Conservation (phyloP, 441 rosid genomes). For the Manihot esculenta region DNA sequence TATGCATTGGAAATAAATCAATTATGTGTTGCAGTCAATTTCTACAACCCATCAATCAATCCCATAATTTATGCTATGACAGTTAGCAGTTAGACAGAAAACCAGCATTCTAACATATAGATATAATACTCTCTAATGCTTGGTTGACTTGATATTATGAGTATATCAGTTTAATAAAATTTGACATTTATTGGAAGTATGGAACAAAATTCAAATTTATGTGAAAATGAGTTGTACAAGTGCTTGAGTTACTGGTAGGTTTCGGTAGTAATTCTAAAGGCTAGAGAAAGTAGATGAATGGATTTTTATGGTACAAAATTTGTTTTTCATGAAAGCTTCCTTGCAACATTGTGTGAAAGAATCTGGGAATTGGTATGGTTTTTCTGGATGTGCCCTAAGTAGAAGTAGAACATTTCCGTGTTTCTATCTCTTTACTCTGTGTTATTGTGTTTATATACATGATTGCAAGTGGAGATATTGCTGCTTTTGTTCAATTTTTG, state of each 20-base stretch:
- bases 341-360: background rate
- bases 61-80: no score
- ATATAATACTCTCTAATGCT: background rate
- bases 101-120: background rate
- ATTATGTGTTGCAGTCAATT: no score
- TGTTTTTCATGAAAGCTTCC: background rate
- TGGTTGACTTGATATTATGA: background rate
- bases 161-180: background rate
- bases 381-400: background rate
- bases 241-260: background rate
- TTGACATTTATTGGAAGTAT: background rate
- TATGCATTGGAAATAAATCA: no score
- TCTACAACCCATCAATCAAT: no score
- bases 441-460: background rate
- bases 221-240: background rate
- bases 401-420: background rate
- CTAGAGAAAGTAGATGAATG: constrained; percentile 1
- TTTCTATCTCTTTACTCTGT: background rate
- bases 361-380: background rate
- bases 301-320: background rate
- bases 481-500: constrained; percentile 14
- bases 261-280: background rate
- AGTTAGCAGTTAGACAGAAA: no score
- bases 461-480: background rate
- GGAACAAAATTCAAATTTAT: background rate